Evolutionary conservation across 23 red algal species (phyloP).

Genomic region (Gracilaria domingensis): DNA sequence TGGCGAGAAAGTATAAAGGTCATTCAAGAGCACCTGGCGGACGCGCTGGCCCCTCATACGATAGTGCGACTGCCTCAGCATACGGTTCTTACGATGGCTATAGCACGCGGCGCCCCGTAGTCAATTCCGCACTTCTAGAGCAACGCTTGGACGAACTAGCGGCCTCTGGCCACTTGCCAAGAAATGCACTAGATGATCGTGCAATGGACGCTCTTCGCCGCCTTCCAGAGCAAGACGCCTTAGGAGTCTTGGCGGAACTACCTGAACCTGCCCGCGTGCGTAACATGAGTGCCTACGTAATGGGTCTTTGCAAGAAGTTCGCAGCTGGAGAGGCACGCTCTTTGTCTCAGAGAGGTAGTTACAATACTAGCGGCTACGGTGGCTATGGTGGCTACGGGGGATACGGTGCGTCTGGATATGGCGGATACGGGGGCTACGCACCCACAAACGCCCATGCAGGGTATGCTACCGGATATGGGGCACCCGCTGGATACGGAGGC

Average conservation of each 20-base stretch:
- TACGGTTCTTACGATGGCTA: conserved; percentile 69
- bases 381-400: conserved; percentile 48
- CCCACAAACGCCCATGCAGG: not conserved
- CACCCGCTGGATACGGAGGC: not conserved
- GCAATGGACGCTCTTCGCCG: conserved; percentile 72
- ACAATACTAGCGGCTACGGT: conserved; percentile 42
- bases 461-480: conserved; percentile 28
- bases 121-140: conserved; percentile 33
- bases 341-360: conserved; percentile 30
- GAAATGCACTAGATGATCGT: conserved; percentile 69
- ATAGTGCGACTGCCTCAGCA: not conserved
- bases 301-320: conserved; percentile 84
- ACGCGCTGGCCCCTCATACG: conserved; percentile 41
- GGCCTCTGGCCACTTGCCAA: conserved; percentile 27
- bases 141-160: conserved; percentile 71
- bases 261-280: conserved; percentile 78
- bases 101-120: conserved; percentile 30
- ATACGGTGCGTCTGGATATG: conserved; percentile 17
- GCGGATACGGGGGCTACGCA: conserved; percentile 48
- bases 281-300: conserved; percentile 83
- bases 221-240: conserved; percentile 66
- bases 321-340: conserved; percentile 66
- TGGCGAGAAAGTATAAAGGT: conserved; percentile 78
- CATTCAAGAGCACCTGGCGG: conserved; percentile 52
- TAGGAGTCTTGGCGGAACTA: conserved; percentile 73